A percentile compares a stretch with the other conserved stretches of the same genome.
Conservation (phyloP, 306 rosid species). For the Fagus sylvatica region DNA sequence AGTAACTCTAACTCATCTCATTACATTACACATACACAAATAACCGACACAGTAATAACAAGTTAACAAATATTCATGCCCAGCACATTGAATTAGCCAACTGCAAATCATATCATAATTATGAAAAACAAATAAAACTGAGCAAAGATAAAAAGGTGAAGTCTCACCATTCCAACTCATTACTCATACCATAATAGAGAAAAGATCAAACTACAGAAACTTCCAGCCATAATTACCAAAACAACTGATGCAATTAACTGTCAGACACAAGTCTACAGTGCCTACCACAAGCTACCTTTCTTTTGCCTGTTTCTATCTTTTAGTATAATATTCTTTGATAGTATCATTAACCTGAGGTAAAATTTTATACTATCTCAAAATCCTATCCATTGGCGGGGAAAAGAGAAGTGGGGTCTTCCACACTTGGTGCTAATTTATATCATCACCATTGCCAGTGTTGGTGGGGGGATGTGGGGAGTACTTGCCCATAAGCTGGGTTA, state of each 20-base stretch:
- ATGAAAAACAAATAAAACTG: not conserved
- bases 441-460: not conserved
- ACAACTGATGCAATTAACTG: not conserved
- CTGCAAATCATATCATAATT: not conserved
- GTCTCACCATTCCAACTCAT: not conserved
- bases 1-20: too few relatives aligned
- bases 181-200: not conserved
- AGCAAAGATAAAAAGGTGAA: not conserved
- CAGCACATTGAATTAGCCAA: too few relatives aligned
- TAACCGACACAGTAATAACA: too few relatives aligned
- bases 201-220: not conserved
- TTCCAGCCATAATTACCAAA: not conserved
- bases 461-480: constrained; percentile 40
- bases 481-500: constrained; percentile 57
- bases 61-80: too few relatives aligned
- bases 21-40: too few relatives aligned
- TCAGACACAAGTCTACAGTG: not conserved
- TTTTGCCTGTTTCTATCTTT: not conserved
- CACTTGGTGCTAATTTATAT: too few relatives aligned
- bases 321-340: not conserved
- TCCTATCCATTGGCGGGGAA: not conserved
- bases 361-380: not conserved
- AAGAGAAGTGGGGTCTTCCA: not conserved
- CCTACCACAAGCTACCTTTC: not conserved
- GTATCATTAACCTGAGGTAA: not conserved